Conservation (phyloP, 1,284 basidiomycete genomes). For the Ceratobasidium sp. region DNA sequence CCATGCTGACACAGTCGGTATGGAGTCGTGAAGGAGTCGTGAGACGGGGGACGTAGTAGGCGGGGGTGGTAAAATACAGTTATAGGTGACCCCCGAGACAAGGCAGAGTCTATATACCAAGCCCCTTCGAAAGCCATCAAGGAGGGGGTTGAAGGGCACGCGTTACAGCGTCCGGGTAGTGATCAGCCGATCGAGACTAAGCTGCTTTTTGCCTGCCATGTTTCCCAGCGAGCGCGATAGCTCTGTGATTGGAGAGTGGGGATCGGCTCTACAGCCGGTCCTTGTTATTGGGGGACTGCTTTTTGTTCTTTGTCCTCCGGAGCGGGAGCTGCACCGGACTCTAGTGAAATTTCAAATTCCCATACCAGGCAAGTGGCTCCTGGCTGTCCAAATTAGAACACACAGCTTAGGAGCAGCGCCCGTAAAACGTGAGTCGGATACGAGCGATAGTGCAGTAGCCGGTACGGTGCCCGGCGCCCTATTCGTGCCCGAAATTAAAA, state of each 20-base stretch:
- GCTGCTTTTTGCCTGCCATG: slow-evolving; percentile 36
- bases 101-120: slow-evolving; percentile 39
- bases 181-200: slow-evolving; percentile 39
- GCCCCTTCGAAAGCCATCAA: slow-evolving; percentile 37
- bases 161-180: slow-evolving; percentile 19
- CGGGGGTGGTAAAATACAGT: slow-evolving; percentile 40
- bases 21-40: slow-evolving; percentile 36
- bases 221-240: slow-evolving; percentile 21
- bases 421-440: slow-evolving; percentile 5
- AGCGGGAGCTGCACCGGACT: slow-evolving; percentile 6
- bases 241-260: slow-evolving; percentile 31
- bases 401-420: slow-evolving; percentile 9
- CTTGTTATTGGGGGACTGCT: slow-evolving; percentile 37
- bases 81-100: neutral
- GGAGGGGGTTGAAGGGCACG: slow-evolving; percentile 22
- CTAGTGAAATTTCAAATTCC: slow-evolving; percentile 11
- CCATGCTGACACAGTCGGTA: slow-evolving; percentile 30
- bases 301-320: slow-evolving; percentile 45
- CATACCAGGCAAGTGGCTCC: slow-evolving; percentile 5
- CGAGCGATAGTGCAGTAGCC: neutral
- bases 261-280: slow-evolving; percentile 28
- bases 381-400: slow-evolving; percentile 23
- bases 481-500: neutral
- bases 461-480: neutral
- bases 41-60: slow-evolving; percentile 17